Evolutionary conservation across 805 yeast species (phyloP).

Genomic region (Jamesozyma rosinii): DNA sequence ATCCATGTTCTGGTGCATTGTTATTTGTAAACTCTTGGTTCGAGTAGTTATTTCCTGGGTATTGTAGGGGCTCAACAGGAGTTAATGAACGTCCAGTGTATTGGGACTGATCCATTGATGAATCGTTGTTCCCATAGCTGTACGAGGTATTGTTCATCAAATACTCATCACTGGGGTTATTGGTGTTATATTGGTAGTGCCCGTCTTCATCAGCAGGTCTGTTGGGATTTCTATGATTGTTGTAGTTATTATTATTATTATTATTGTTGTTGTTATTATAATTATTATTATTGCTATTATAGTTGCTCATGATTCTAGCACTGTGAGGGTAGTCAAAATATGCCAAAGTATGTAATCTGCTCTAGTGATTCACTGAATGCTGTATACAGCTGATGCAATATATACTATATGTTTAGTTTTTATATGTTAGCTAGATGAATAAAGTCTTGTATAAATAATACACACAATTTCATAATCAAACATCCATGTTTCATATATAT

Average conservation of each 20-base stretch:
- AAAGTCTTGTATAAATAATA: too few species aligned
- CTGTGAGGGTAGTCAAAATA: background rate
- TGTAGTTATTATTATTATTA: background rate
- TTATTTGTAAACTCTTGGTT: background rate
- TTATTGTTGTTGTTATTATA: background rate
- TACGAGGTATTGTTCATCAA: background rate
- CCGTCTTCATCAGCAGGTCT: background rate
- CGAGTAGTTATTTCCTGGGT: background rate
- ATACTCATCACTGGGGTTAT: too few species aligned
- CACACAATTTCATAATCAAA: too few species aligned
- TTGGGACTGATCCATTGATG: background rate
- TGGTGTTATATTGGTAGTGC: background rate
- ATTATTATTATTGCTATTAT: background rate
- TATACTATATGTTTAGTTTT: too few species aligned
- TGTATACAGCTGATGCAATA: too few species aligned
- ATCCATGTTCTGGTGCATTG: too few species aligned
- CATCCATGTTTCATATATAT: too few species aligned
- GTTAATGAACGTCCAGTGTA: constrained; percentile 2
- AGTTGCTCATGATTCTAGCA: background rate
- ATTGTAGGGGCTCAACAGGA: constrained; percentile 6
- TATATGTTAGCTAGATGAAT: too few species aligned
- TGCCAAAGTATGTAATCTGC: too few species aligned
- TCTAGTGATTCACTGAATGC: too few species aligned
- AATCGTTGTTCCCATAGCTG: background rate
- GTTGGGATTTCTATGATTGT: background rate